These are phyloP conservation scores for Lipomyces lipofer DNA, from an alignment of 805 yeast genomes.

Conservation along the genomic window DNA sequence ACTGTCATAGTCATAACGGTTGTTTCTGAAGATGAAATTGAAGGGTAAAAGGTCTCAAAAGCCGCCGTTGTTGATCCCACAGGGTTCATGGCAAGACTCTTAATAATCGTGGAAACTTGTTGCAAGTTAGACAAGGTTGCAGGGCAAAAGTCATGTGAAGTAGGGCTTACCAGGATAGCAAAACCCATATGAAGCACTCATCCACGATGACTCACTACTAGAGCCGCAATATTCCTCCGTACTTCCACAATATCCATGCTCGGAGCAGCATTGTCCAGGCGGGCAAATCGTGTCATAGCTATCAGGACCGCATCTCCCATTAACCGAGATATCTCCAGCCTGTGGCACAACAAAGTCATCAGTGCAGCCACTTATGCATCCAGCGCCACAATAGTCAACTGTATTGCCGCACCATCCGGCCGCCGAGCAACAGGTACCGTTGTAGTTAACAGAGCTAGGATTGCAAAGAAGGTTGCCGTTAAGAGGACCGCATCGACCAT, in stretches of 20 bases:
- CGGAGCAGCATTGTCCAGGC: constrained; percentile 21
- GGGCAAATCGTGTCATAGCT: constrained; percentile 17
- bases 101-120: no score
- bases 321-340: constrained; percentile 8
- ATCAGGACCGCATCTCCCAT: constrained; percentile 23
- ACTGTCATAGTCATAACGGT: no score
- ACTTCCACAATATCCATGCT: constrained; percentile 24
- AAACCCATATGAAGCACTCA: no score
- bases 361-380: constrained; percentile 18
- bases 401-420: constrained; percentile 22
- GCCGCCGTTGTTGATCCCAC: no score
- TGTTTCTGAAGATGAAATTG: no score
- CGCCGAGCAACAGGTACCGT: constrained; percentile 24
- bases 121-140: no score
- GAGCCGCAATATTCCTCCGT: constrained; percentile 14
- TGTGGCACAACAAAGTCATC: constrained; percentile 2
- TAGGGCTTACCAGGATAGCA: no score
- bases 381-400: constrained; percentile 16
- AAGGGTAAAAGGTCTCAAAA: no score
- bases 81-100: no score
- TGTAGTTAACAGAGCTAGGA: background rate
- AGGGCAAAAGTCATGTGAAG: no score
- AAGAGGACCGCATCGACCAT: constrained; percentile 19
- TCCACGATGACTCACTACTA: background rate
- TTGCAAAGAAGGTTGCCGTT: constrained; percentile 8